Conservation (phyloP, 306 rosid genomes). For the Ziziphus jujuba region DNA sequence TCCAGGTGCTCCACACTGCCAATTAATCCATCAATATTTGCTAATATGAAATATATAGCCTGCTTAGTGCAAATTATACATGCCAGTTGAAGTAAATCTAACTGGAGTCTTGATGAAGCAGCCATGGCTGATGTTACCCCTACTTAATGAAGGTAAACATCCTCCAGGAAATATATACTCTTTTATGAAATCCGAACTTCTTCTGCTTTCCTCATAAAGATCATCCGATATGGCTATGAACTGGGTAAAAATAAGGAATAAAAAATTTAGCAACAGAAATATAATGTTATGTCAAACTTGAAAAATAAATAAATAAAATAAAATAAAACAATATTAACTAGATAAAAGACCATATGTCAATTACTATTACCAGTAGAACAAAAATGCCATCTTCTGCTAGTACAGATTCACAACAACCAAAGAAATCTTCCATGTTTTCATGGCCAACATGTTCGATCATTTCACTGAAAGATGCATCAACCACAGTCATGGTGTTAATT, state of each 20-base stretch:
- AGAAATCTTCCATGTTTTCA: constrained; percentile 77
- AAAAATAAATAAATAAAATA: no score
- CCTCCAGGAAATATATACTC: constrained; percentile 86
- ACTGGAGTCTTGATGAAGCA: constrained; percentile 58
- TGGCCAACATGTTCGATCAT: constrained; percentile 87
- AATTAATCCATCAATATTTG: constrained; percentile 2
- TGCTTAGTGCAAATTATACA: neutral
- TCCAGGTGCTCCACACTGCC: constrained; percentile 76
- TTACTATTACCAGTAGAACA: constrained; percentile 62
- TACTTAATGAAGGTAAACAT: constrained; percentile 75
- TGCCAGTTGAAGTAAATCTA: no score
- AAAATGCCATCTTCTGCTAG: constrained; percentile 70
- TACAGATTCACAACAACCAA: constrained; percentile 70
- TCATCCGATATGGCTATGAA: constrained; percentile 73
- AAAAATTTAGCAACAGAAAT: no score
- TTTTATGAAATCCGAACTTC: constrained; percentile 78
- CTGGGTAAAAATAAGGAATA: no score
- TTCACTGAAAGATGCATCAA: constrained; percentile 68
- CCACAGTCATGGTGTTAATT: no score
- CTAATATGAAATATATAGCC: neutral
- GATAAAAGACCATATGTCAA: neutral
- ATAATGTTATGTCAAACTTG: no score
- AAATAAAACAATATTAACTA: neutral
- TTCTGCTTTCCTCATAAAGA: constrained; percentile 61
- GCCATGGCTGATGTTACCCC: constrained; percentile 78